Evolutionary conservation across 805 yeast species (phyloP).

Genomic region (Schwanniomyces sp.): DNA sequence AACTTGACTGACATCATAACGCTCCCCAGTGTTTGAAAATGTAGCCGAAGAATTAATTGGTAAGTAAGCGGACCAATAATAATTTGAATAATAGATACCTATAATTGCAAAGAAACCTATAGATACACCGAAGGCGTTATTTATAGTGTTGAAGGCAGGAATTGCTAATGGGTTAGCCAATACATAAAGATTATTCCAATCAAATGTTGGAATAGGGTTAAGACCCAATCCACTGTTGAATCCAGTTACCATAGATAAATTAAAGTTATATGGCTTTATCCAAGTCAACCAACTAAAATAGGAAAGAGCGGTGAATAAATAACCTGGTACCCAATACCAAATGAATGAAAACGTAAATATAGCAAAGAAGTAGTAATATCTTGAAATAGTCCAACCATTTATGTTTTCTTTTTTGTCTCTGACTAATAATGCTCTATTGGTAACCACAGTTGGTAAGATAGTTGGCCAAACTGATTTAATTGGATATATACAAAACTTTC

Average conservation of each 20-base stretch:
- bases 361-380: constrained; percentile 31
- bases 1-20: constrained; percentile 42
- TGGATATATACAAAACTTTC: constrained; percentile 29
- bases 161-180: constrained; percentile 46
- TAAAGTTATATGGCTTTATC: constrained; percentile 52
- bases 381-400: constrained; percentile 30
- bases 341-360: constrained; percentile 27
- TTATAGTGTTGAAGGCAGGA: constrained; percentile 37
- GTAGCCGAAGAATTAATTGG: constrained; percentile 44
- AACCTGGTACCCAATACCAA: constrained; percentile 48
- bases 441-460: constrained; percentile 27
- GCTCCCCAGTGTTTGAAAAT: constrained; percentile 49
- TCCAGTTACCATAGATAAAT: constrained; percentile 52
- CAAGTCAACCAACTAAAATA: constrained; percentile 58
- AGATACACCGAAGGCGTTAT: constrained; percentile 15
- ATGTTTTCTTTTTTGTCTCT: constrained; percentile 26
- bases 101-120: constrained; percentile 17
- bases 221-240: constrained; percentile 46
- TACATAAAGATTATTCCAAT: constrained; percentile 44
- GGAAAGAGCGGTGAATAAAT: constrained; percentile 41
- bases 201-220: constrained; percentile 55
- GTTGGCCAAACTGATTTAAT: constrained; percentile 27
- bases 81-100: constrained; percentile 19
- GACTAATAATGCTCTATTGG: constrained; percentile 37
- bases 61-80: constrained; percentile 23